Evolutionary conservation across 768 basidiomycete genomes (phyloP), one percentile per base, ranked within the genome.

Genomic region (Lactifluus volemus): DNA sequence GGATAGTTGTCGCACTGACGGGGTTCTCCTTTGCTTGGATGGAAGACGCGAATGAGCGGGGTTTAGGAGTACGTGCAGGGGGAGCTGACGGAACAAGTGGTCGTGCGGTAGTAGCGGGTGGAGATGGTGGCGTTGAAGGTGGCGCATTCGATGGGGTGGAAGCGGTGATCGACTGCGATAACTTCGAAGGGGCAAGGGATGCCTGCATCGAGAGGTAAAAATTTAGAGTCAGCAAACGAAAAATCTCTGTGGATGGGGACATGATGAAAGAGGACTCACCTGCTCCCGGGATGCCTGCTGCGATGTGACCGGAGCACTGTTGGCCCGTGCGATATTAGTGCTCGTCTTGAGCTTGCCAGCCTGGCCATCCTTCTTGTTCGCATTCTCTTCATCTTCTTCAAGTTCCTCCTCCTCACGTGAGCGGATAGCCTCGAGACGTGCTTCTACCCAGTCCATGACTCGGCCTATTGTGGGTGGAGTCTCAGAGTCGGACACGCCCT

Each of bases 401-500:
- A 88, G 88, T 62, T 90, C 89, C 68, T 90, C 90, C 56, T 92
- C 89, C 56, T 89, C 86, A 47, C 84, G 77, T 1, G 83, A 77
- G 66, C 79, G 83, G 59, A 92, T 81, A 0, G 88, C 89, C 25
- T 92, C 89, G 48, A 90, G 72, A 59, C 90, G 75, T 0, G 88
- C 89, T 69, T 92, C 90, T 61, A 86, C 82, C 85, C 88, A 92
- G 67, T 92, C 89, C 84, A 92, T 82, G 53, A 92, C 84, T 32
- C n/a, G n/a, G n/a, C 86, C 89, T 67, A 92, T 85, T 45, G 85
- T 85, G 32, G 76, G 71, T 61, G 79, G 62, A 47, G 73, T 70
- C 50, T 71, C 66, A 15, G 73, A 78, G 39, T 78, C 79, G 29
- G 88, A 89, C 61, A 92, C 88, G 49, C 87, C 87, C 61, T 89